Percentiles rank a stretch among this genome's conserved stretches.
Evolutionary conservation across 116 monocot species (phyloP).

Genomic region (Thalassia testudinum): DNA sequence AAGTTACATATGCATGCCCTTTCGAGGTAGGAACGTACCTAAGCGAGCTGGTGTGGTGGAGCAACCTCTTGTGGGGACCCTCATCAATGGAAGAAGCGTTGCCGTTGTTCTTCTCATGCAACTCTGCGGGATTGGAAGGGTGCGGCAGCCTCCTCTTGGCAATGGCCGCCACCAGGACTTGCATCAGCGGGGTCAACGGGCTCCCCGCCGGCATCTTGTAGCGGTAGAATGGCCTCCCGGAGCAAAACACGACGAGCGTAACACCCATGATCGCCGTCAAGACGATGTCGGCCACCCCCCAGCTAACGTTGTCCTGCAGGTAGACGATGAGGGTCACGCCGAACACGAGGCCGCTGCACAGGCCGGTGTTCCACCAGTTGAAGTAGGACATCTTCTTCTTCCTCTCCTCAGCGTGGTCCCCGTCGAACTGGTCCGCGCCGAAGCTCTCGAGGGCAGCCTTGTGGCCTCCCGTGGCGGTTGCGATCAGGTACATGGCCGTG

Average conservation of each 20-base stretch:
- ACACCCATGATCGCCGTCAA: slow-evolving; percentile 29
- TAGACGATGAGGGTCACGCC: slow-evolving; percentile 52
- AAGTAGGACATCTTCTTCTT: slow-evolving; percentile 85
- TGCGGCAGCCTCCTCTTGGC: slow-evolving; percentile 27
- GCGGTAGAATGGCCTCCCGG: slow-evolving; percentile 40
- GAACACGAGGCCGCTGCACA: slow-evolving; percentile 40
- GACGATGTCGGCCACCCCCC: slow-evolving; percentile 27
- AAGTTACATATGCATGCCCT: no score
- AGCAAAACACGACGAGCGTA: slow-evolving; percentile 26
- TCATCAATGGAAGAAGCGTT: no score
- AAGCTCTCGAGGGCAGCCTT: slow-evolving; percentile 78
- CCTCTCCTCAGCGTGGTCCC: slow-evolving; percentile 34
- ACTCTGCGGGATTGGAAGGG: slow-evolving; percentile 23
- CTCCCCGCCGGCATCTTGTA: slow-evolving; percentile 34
- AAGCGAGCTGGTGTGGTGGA: slow-evolving; percentile 29
- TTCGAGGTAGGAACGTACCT: not conserved
- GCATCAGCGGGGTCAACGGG: slow-evolving; percentile 41
- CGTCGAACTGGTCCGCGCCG: slow-evolving; percentile 83
- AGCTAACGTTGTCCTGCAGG: slow-evolving; percentile 47
- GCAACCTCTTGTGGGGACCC: slow-evolving; percentile 15
- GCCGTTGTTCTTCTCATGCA: slow-evolving; percentile 29
- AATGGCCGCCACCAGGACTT: slow-evolving; percentile 31
- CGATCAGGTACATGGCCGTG: slow-evolving; percentile 50
- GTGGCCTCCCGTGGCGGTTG: slow-evolving; percentile 66
- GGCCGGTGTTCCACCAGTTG: slow-evolving; percentile 84